Conservation (phyloP, 306 rosid genomes). For the Quercus suber region DNA sequence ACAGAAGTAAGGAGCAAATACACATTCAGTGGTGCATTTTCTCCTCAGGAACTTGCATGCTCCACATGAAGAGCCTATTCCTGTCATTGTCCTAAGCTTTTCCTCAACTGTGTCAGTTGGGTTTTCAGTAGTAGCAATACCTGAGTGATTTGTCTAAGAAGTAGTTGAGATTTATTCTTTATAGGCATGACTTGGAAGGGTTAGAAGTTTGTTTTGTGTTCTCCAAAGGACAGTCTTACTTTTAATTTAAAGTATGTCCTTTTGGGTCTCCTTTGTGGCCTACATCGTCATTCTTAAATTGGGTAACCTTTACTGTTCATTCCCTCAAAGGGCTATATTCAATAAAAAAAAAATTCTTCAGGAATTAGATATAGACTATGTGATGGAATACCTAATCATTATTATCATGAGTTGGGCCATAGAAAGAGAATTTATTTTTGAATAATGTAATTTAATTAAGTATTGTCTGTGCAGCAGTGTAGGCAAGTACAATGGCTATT, state of each 20-base stretch:
- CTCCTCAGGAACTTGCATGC: slow-evolving; percentile 88
- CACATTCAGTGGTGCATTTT: slow-evolving; percentile 64
- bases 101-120: slow-evolving; percentile 23
- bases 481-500: background rate
- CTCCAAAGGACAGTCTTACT: slow-evolving; percentile 43
- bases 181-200: slow-evolving; percentile 47
- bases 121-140: slow-evolving; percentile 16
- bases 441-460: background rate
- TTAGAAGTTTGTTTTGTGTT: slow-evolving; percentile 28
- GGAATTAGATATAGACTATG: slow-evolving; percentile 19
- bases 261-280: slow-evolving; percentile 78
- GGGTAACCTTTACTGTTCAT: slow-evolving; percentile 49
- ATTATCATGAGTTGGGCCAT: slow-evolving; percentile 26
- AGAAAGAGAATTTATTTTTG: slow-evolving; percentile 5
- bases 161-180: slow-evolving; percentile 49
- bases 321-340: slow-evolving; percentile 36
- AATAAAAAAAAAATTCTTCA: slow-evolving; percentile 23
- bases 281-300: slow-evolving; percentile 57
- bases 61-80: slow-evolving; percentile 77
- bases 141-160: slow-evolving; percentile 23
- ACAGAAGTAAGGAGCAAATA: slow-evolving; percentile 79
- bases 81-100: slow-evolving; percentile 51
- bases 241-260: slow-evolving; percentile 31
- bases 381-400: slow-evolving; percentile 58
- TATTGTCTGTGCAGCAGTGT: background rate